Conservation (phyloP, 345 rosid genomes). For the Arabidopsis arenosa region DNA sequence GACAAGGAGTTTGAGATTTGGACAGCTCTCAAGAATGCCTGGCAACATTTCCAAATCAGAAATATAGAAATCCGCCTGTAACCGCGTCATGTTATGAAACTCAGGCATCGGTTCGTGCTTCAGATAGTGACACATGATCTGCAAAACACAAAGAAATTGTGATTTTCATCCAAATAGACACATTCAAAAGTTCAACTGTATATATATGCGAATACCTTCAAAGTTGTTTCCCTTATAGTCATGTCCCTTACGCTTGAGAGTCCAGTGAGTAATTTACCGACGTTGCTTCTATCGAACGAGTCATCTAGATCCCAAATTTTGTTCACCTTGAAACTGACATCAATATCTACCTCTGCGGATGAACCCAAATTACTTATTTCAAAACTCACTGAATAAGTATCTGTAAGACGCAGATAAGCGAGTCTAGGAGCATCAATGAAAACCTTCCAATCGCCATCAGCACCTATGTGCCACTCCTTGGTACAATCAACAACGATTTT, state of each 20-base stretch:
- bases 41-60: neutral
- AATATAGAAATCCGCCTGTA: neutral
- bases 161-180: neutral
- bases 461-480: too few species aligned
- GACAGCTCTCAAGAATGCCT: constrained; percentile 20
- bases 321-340: neutral
- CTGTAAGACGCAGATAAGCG: neutral
- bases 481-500: neutral
- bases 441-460: neutral
- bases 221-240: neutral
- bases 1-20: constrained; percentile 13
- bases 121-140: constrained; percentile 3
- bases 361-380: neutral
- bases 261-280: neutral
- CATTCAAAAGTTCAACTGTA: neutral
- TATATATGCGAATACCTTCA: neutral
- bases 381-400: neutral
- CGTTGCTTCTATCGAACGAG: neutral
- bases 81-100: neutral
- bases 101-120: neutral
- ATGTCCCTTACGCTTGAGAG: constrained; percentile 1
- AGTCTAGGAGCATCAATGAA: constrained; percentile 30
- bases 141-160: neutral
- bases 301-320: neutral
- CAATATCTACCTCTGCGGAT: constrained; percentile 1